Conservation (phyloP, 768 basidiomycete genomes). For the Podaxis sp. region DNA sequence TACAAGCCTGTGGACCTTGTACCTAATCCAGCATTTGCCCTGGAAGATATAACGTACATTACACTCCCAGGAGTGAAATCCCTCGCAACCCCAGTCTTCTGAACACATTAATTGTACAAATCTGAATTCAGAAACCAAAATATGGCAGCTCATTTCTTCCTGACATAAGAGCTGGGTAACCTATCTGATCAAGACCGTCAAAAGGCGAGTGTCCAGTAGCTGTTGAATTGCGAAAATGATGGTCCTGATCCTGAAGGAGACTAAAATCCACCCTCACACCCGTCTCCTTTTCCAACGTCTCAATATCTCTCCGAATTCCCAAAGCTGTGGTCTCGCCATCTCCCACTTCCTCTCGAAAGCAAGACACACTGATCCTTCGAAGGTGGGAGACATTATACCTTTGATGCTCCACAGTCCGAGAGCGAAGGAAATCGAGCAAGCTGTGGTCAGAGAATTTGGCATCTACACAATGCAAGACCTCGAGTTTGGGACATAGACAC, state of each 20-base stretch:
- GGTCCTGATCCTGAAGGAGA: neutral
- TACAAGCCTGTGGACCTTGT: too few relatives aligned
- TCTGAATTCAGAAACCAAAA: too few relatives aligned
- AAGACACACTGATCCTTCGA: neutral
- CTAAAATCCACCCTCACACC: neutral
- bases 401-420: neutral
- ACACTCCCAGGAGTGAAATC: too few relatives aligned
- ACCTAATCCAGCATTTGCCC: too few relatives aligned
- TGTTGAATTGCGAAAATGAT: neutral
- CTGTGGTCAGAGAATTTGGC: neutral
- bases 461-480: neutral
- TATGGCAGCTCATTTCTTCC: too few relatives aligned
- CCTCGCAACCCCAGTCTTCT: too few relatives aligned
- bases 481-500: neutral
- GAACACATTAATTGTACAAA: too few relatives aligned
- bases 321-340: neutral
- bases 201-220: neutral
- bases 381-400: too few relatives aligned
- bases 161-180: too few relatives aligned
- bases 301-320: neutral
- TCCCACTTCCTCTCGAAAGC: neutral
- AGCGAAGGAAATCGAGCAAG: neutral
- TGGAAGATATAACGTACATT: too few relatives aligned
- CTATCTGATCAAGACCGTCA: neutral
- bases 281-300: neutral